Percentiles rank a stretch among this genome's conserved stretches.
These are phyloP conservation scores for Hypomontagnella monticulosa DNA, from an alignment of 495 filamentous ascomycete genomes.

Conservation along the genomic window DNA sequence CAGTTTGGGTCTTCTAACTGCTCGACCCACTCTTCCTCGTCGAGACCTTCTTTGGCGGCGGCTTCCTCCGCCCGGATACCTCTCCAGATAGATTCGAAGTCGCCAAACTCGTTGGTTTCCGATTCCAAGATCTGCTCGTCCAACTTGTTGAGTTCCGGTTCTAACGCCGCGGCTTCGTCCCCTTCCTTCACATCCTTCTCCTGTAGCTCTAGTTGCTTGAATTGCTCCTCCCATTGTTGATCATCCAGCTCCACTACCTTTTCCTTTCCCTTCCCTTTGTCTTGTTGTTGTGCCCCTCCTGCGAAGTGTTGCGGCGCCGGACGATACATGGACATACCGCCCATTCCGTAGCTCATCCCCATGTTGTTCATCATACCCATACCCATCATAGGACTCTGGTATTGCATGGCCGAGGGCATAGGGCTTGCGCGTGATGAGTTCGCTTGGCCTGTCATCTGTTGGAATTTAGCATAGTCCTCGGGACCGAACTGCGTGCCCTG, in stretches of 20 bases:
- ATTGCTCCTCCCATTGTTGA: constrained; percentile 94
- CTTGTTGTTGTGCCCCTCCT: constrained; percentile 51
- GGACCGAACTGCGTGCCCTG: constrained; percentile 74
- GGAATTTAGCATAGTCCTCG: constrained; percentile 87
- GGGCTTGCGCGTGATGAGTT: constrained; percentile 62
- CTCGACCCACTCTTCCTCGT: constrained; percentile 69
- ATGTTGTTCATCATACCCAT: constrained; percentile 48
- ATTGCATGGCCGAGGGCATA: constrained; percentile 45
- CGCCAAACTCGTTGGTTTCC: constrained; percentile 72
- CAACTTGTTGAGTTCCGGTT: constrained; percentile 87
- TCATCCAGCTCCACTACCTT: constrained; percentile 94
- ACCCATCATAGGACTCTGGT: constrained; percentile 51
- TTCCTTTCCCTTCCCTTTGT: constrained; percentile 83
- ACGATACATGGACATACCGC: constrained; percentile 61
- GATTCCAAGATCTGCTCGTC: constrained; percentile 67
- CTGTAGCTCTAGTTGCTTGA: constrained; percentile 83
- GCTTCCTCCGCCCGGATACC: constrained; percentile 84
- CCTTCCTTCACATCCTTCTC: constrained; percentile 64
- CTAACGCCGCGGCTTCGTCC: constrained; percentile 80
- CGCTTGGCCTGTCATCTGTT: constrained; percentile 68
- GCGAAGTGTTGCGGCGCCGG: constrained; percentile 61
- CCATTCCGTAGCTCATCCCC: constrained; percentile 33
- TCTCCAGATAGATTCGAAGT: constrained; percentile 91
- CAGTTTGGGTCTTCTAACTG: constrained; percentile 74
- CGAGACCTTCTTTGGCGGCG: constrained; percentile 72